These are phyloP conservation scores for Pugionium cornutum DNA, from an alignment of 345 rosid genomes.

Conservation along the genomic window DNA sequence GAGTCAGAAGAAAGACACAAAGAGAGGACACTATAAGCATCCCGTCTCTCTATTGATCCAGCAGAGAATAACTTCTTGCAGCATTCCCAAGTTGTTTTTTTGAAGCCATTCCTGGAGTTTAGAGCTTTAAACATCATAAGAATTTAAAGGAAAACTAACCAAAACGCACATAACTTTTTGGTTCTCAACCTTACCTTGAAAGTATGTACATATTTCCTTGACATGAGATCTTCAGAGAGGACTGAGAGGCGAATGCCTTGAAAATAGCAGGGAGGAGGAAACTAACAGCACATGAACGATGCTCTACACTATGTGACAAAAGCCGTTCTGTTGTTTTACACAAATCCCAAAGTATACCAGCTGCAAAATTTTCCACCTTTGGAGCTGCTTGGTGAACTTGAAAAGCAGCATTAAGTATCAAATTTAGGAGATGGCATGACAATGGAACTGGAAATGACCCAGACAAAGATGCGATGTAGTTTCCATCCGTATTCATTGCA, in stretches of 20 bases:
- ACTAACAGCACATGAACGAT: conserved; percentile 73
- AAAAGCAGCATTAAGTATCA: conserved; percentile 57
- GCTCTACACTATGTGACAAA: conserved; percentile 66
- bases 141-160: not conserved
- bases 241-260: conserved; percentile 53
- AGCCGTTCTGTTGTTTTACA: conserved; percentile 62
- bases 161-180: not conserved
- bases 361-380: conserved; percentile 47
- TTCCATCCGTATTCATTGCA: conserved; percentile 36
- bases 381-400: conserved; percentile 44
- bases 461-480: conserved; percentile 35
- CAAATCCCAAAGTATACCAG: conserved; percentile 66
- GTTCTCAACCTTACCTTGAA: conserved; percentile 55
- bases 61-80: conserved; percentile 72
- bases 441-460: conserved; percentile 54
- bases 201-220: conserved; percentile 42
- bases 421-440: conserved; percentile 65
- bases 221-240: conserved; percentile 46
- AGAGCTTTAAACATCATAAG: conserved; percentile 4
- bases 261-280: conserved; percentile 71
- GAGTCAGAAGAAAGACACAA: conserved; percentile 58
- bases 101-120: conserved; percentile 60
- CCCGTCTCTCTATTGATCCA: conserved; percentile 84
- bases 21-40: conserved; percentile 76
- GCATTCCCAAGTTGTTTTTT: conserved; percentile 71